Base-by-base conservation (phyloP, 2,329 filamentous ascomycete species). In the Fusarium burgessii region DNA sequence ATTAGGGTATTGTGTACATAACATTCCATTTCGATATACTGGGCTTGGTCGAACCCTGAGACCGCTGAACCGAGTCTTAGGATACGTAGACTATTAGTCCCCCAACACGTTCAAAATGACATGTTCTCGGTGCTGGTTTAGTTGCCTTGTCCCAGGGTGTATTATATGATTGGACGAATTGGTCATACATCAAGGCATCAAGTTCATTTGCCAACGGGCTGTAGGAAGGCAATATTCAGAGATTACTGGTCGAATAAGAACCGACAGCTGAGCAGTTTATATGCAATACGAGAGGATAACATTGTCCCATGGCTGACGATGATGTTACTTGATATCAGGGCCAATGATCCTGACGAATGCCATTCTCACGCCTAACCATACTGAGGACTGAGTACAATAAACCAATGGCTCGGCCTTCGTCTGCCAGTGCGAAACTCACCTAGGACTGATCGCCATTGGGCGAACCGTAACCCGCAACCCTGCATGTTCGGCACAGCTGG, bases 381-480 rank as follows among this genome's bases (percentile, higher is more conserved):
- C 18, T 14, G 40, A n/a, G 35, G 9, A 18, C 20, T 32, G 35
- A 36, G 59, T 35, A 46, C 32, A 47, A 25, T 33, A 36, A 36
- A 23, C 23, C 23, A 23, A 27, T 35, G 45, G 60, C 29, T 35
- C 47, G 17, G 36, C 32, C 25, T 38, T 45, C 49, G 12, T 50
- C 14, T 60, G 20, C 29, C 46, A 45, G 57, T 45, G 35, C 33
- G 25, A 50, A 32, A 66, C 33, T 33, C 6, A 32, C 23, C 40
- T 45, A 62, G 63, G 29, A 55, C 17, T n/a, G 36, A 46, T 25
- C 35, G n/a, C 41, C 17, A 70, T 72, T 71, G 68, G 68, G 23
- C 51, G 40, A 70, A 46, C 35, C 42, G 58, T 57, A 70, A 56
- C 11, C 25, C 27, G 15, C 36, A 59, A 54, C 64, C 58, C 40